These are phyloP conservation scores for Cyberlindnera galapagoensis DNA, from an alignment of 805 yeast genomes.

Conservation along the genomic window DNA sequence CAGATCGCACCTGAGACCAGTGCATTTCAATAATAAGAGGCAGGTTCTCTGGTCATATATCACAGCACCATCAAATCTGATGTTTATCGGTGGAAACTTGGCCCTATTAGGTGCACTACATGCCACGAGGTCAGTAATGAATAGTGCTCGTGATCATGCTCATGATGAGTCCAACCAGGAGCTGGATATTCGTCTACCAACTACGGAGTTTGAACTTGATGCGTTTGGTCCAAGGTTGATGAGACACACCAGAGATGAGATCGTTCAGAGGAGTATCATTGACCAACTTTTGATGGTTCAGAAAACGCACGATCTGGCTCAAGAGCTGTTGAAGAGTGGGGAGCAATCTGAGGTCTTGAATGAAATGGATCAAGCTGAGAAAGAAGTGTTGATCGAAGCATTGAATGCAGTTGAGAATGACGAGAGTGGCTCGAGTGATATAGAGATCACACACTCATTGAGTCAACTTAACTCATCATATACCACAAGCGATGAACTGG, in stretches of 20 bases:
- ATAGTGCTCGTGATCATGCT: too few relatives aligned
- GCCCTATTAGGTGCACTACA: slow-evolving; percentile 27
- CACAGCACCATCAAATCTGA: slow-evolving; percentile 31
- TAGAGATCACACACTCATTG: too few relatives aligned
- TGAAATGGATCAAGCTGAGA: slow-evolving; percentile 1
- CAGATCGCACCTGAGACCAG: slow-evolving; percentile 4
- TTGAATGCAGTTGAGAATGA: slow-evolving; percentile 1
- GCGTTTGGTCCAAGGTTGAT: slow-evolving; percentile 1
- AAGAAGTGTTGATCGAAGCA: not conserved
- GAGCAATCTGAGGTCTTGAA: not conserved
- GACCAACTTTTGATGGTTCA: slow-evolving; percentile 8
- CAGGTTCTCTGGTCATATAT: slow-evolving; percentile 30
- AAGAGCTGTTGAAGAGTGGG: not conserved
- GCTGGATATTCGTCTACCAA: slow-evolving; percentile 8
- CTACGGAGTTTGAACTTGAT: slow-evolving; percentile 9
- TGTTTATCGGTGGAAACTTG: slow-evolving; percentile 31
- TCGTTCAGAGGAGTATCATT: slow-evolving; percentile 6
- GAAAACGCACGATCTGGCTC: not conserved
- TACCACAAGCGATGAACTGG: slow-evolving; percentile 4
- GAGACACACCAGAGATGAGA: slow-evolving; percentile 4
- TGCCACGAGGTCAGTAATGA: too few relatives aligned
- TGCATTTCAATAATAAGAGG: slow-evolving; percentile 2
- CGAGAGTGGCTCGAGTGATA: not conserved
- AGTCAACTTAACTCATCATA: too few relatives aligned
- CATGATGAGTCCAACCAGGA: slow-evolving; percentile 25